phyloP scores from a whole-genome alignment of 2,329 filamentous ascomycete genomes.

The Ophiostoma triangulosporum region DNA sequence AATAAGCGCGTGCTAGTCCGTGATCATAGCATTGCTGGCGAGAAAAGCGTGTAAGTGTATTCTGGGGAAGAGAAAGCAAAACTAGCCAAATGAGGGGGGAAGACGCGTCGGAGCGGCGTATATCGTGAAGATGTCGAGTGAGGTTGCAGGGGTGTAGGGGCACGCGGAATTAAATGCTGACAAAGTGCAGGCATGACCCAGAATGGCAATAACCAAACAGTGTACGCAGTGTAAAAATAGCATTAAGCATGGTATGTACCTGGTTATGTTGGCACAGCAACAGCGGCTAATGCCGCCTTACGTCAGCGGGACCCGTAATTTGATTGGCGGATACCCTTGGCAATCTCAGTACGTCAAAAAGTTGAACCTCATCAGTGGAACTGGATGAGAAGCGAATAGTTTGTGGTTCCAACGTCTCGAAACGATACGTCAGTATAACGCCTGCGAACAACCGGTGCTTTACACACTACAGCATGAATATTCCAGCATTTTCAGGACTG shows the following conservation, averaged over 20 bases:
- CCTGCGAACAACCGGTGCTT: neutral
- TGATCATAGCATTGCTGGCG: constrained; percentile 23
- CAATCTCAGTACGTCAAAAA: constrained; percentile 2
- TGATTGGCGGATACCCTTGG: constrained; percentile 2
- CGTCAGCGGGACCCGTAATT: neutral
- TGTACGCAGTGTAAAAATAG: neutral
- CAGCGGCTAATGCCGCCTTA: neutral
- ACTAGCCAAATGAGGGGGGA: constrained; percentile 9
- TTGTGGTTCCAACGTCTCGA: neutral
- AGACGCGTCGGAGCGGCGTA: constrained; percentile 1
- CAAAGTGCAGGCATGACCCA: neutral
- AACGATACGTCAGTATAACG: neutral
- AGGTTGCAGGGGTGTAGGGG: neutral
- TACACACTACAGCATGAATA: neutral
- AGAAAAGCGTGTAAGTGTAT: neutral
- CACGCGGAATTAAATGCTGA: neutral
- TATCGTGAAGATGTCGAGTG: neutral
- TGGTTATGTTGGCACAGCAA: constrained; percentile 14
- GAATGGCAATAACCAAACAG: neutral
- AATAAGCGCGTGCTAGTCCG: constrained; percentile 12
- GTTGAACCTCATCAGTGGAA: neutral
- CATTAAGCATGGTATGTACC: too few relatives aligned
- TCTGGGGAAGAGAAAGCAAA: constrained; percentile 11
- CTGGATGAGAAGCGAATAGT: neutral
- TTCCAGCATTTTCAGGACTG: neutral